phyloP scores from a whole-genome alignment of 257 asterid genomes.

The Verbena officinalis region DNA sequence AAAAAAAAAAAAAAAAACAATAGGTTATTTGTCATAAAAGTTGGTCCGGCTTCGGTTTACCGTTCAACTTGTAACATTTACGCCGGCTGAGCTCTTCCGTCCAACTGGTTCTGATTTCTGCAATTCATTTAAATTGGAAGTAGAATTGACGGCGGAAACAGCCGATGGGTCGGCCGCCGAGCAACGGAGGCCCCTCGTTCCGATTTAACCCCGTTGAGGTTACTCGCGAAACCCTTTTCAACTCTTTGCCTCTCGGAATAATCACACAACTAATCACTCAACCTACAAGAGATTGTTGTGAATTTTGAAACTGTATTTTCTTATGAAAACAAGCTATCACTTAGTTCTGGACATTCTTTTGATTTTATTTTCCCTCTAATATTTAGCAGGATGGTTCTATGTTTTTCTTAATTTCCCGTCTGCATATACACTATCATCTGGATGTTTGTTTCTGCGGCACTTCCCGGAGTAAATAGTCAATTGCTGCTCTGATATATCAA shows the following conservation, averaged over 20 bases:
- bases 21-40: too few relatives aligned
- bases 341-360: too few relatives aligned
- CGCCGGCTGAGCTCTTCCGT: too few relatives aligned
- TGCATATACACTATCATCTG: neutral
- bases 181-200: constrained; percentile 75
- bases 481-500: neutral
- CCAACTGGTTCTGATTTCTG: neutral
- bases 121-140: neutral
- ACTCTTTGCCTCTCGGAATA: neutral
- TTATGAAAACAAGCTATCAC: too few relatives aligned
- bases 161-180: constrained; percentile 70
- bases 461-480: neutral
- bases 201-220: constrained; percentile 73
- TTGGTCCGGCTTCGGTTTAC: too few relatives aligned
- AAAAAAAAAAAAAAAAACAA: too few relatives aligned
- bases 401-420: neutral
- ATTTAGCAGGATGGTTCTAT: too few relatives aligned
- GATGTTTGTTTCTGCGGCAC: neutral
- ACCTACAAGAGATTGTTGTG: too few relatives aligned
- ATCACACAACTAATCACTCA: too few relatives aligned
- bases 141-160: constrained; percentile 5
- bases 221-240: neutral
- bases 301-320: too few relatives aligned
- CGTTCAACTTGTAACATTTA: too few relatives aligned
- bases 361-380: too few relatives aligned